phyloP scores from a whole-genome alignment of 192 early-diverging fungal species.

The Chytriomyces sp. region DNA sequence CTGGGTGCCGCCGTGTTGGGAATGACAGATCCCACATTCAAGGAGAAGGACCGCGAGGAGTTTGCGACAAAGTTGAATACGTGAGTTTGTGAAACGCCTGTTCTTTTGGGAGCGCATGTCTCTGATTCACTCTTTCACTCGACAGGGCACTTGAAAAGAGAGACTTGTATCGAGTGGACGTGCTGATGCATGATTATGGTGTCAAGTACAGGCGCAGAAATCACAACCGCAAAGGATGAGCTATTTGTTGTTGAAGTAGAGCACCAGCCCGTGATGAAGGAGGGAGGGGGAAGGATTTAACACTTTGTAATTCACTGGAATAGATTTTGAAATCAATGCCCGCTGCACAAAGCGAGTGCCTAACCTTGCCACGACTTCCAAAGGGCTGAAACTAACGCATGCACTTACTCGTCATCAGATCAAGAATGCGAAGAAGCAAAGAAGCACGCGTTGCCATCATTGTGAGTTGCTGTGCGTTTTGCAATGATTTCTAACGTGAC shows the following conservation, averaged over 20 bases:
- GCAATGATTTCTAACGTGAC: not conserved
- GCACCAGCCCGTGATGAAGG: too few relatives aligned
- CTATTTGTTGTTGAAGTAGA: too few relatives aligned
- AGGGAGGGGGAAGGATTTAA: too few relatives aligned
- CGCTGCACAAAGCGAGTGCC: too few relatives aligned
- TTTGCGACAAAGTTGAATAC: not conserved
- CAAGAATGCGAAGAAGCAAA: too few relatives aligned
- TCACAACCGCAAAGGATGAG: not conserved
- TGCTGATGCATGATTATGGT: constrained; percentile 27
- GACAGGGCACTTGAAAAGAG: constrained; percentile 11
- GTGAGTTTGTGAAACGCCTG: not conserved
- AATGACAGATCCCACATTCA: constrained; percentile 5
- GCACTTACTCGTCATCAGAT: too few relatives aligned
- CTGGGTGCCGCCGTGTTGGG: too few relatives aligned
- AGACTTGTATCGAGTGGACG: constrained; percentile 21
- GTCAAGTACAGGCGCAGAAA: constrained; percentile 28
- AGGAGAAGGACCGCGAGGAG: not conserved
- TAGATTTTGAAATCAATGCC: too few relatives aligned
- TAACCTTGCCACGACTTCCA: too few relatives aligned
- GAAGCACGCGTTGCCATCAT: constrained; percentile 10
- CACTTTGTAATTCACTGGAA: too few relatives aligned
- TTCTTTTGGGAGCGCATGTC: not conserved
- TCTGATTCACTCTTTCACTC: not conserved
- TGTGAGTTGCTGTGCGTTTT: not conserved
- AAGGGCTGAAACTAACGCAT: too few relatives aligned